phyloP scores from a whole-genome alignment of 768 basidiomycete species.

The Pisolithus tinctorius region DNA sequence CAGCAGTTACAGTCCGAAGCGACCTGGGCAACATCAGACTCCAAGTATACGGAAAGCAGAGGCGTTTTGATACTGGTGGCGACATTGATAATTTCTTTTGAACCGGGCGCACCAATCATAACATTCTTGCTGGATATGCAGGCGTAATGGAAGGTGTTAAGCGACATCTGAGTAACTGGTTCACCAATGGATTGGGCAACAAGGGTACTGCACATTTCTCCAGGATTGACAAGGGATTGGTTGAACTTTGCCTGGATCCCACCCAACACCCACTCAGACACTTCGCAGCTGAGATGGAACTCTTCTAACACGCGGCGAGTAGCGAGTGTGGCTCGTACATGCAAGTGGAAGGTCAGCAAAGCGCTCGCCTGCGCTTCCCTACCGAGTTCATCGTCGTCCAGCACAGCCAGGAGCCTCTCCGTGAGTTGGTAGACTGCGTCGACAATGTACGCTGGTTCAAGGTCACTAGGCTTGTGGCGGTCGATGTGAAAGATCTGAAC shows the following conservation, averaged over 20 bases:
- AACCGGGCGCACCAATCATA: conserved; percentile 96
- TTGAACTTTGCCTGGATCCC: conserved; percentile 97
- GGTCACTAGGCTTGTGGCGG: conserved; percentile 84
- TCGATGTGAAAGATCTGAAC: conserved; percentile 97
- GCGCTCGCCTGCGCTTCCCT: conserved; percentile 80
- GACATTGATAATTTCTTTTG: conserved; percentile 99
- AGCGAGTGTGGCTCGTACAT: conserved; percentile 84
- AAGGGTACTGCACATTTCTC: conserved; percentile 98
- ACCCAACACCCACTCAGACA: conserved; percentile 95
- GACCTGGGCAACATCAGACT: conserved; percentile 67
- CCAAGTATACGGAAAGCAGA: conserved; percentile 86
- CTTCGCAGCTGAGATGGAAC: conserved; percentile 83
- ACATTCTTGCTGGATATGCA: conserved; percentile 99
- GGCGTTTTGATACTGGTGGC: conserved; percentile 99
- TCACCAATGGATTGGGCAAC: conserved; percentile 99
- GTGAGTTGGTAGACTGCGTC: conserved; percentile 70
- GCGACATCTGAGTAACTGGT: conserved; percentile 98
- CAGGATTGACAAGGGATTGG: conserved; percentile 83
- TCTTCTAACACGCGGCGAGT: conserved; percentile 82
- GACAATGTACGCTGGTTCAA: conserved; percentile 83
- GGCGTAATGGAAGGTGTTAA: conserved; percentile 99
- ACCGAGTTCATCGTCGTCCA: conserved; percentile 73
- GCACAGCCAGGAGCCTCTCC: conserved; percentile 78
- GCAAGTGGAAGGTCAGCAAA: conserved; percentile 89
- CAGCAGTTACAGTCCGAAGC: conserved; percentile 80